Percentiles rank a stretch among this genome's conserved stretches.
These are phyloP conservation scores for Cordyceps cateniannulata DNA, from an alignment of 2,329 filamentous ascomycete species.

Conservation along the genomic window DNA sequence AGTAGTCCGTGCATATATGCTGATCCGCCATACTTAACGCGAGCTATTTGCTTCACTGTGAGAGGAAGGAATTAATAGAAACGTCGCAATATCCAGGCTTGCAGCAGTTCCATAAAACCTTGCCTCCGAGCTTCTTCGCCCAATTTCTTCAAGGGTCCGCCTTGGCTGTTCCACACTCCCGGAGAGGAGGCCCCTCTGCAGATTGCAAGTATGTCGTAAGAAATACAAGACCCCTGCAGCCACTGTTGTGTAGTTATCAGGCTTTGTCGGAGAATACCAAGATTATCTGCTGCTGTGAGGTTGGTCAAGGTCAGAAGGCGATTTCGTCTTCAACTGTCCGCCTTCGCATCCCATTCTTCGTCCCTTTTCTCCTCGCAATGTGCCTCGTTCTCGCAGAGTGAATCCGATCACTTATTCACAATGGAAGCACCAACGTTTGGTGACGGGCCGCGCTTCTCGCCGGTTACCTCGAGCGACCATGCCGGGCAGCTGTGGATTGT, in stretches of 20 bases:
- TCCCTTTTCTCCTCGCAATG: not conserved
- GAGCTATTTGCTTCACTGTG: not conserved
- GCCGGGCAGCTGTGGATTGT: conserved; percentile 18
- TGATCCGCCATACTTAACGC: not conserved
- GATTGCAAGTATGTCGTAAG: not conserved
- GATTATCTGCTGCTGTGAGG: not conserved
- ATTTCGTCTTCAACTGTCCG: not conserved
- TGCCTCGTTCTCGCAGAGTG: not conserved
- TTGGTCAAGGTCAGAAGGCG: not conserved
- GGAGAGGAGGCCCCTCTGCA: not conserved
- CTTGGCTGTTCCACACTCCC: not conserved
- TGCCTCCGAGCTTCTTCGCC: not conserved
- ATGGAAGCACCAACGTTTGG: not conserved
- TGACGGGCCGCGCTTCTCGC: conserved; percentile 15
- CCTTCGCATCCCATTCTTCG: not conserved
- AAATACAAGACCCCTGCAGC: not conserved
- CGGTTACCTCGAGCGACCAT: conserved; percentile 14
- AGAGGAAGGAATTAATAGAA: not conserved
- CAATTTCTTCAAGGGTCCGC: not conserved
- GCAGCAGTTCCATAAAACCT: not conserved
- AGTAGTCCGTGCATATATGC: too few species aligned
- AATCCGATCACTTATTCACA: not conserved
- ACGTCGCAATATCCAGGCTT: not conserved
- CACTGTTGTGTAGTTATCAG: not conserved
- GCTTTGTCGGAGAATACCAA: not conserved